These are phyloP conservation scores for Backusella tuberculispora DNA, from an alignment of 192 early-diverging fungal genomes.

Conservation along the genomic window DNA sequence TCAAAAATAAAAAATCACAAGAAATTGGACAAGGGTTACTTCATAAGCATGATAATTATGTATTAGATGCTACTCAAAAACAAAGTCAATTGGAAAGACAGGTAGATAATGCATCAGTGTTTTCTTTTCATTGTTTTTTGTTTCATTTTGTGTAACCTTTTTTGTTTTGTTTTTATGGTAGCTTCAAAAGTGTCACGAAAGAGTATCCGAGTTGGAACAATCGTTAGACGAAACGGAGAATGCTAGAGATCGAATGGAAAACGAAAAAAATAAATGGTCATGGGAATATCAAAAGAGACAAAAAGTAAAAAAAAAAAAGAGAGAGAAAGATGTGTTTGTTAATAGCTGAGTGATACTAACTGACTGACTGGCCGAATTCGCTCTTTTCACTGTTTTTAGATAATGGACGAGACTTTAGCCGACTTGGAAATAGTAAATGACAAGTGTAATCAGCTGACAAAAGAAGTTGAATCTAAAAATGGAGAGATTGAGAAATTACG, in stretches of 20 bases:
- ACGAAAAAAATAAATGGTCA: slow-evolving; percentile 34
- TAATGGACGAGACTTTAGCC: slow-evolving; percentile 28
- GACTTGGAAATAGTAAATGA: slow-evolving; percentile 34
- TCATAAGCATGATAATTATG: slow-evolving; percentile 42
- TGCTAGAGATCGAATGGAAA: slow-evolving; percentile 29
- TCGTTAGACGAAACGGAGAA: slow-evolving; percentile 36
- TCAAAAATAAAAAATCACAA: slow-evolving; percentile 18
- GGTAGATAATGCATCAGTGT: slow-evolving; percentile 23
- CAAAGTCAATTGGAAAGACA: slow-evolving; percentile 37
- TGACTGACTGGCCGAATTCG: neutral
- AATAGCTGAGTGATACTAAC: no score
- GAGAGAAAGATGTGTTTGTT: neutral
- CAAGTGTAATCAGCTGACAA: slow-evolving; percentile 27
- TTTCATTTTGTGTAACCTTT: slow-evolving; percentile 21
- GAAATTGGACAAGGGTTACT: slow-evolving; percentile 52
- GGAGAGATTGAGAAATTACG: slow-evolving; percentile 37
- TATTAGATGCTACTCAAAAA: slow-evolving; percentile 35
- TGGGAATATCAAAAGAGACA: slow-evolving; percentile 42
- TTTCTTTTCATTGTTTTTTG: neutral
- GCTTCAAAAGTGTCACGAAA: slow-evolving; percentile 29
- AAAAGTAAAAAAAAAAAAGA: slow-evolving; percentile 23
- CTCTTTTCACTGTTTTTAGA: slow-evolving; percentile 16
- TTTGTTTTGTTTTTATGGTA: slow-evolving; percentile 18
- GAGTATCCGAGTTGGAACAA: slow-evolving; percentile 23
- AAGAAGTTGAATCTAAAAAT: slow-evolving; percentile 35